Evolutionary conservation across 768 basidiomycete species (phyloP), one percentile per base, ranked within the genome.

Genomic region (Fomitopsis pulvina): DNA sequence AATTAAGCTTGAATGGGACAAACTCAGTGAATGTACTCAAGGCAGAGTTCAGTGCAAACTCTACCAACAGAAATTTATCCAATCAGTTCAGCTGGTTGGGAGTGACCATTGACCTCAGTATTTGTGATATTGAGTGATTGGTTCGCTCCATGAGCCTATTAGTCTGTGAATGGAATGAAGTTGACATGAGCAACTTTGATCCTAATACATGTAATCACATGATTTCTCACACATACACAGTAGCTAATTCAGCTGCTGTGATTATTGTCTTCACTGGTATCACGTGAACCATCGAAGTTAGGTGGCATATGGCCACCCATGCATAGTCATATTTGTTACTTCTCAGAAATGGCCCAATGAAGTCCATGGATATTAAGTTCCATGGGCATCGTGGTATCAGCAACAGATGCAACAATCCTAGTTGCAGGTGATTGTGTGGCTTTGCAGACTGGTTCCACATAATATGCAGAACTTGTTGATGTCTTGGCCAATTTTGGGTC

Each of bases 41-140:
- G 25, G 62, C 57, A 0, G 59, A 57, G 51, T 68, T 76, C 5
- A 73, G 63, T 0, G 71, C 71, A 53, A 75, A 74, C 48, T 74
- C 69, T 0, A 62, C 59, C 43, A 68, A 43, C 2, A 66, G 66
- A 0, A 30, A 30, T 7, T 14, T 30, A 30, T 30, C 29, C 14
- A 30, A 7, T 14, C 29, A 30, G 29, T 30, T 14, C 8, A 30
- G 29, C 14, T 30, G 29, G 29, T 30, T 14, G 8, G 29, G 29
- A 8, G 29, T 8, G 29, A 30, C 29, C 29, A 30, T 30, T 30
- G 29, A 30, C 29, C 29, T 7, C 29, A 30, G 7, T 30, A 30
- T 30, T 14, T 30, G 29, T 7, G 29, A 30, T 2, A 59, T 40
- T 1, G 50, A 44, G 7, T 52, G 49, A 29, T 53, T 58, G 1